These are phyloP conservation scores for Abrus pulchellus DNA, from an alignment of 306 rosid genomes.

Conservation along the genomic window DNA sequence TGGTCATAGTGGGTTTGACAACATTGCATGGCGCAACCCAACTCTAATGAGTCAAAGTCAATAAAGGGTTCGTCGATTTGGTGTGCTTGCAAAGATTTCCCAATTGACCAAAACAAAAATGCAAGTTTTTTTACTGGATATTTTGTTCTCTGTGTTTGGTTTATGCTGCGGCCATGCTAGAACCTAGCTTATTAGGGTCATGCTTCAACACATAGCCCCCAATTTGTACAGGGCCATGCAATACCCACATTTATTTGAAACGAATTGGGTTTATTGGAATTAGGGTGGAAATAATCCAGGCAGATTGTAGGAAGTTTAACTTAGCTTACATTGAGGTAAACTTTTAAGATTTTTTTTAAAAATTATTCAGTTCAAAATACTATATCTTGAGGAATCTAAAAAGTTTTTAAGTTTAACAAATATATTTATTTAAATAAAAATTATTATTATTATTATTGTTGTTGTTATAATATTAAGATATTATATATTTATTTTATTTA, in stretches of 20 bases:
- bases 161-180: neutral
- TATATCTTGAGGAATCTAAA: no score
- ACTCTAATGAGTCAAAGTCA: neutral
- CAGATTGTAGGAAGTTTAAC: no score
- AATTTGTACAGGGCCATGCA: neutral
- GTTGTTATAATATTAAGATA: no score
- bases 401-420: no score
- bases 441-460: no score
- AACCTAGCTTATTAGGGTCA: neutral
- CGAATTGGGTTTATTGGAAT: neutral
- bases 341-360: no score
- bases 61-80: neutral
- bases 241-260: neutral
- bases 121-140: no score
- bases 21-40: slow-evolving; percentile 13
- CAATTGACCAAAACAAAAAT: neutral
- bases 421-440: no score
- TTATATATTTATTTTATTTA: no score
- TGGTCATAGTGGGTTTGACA: neutral
- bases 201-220: neutral
- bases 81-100: neutral
- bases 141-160: neutral
- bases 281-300: no score
- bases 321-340: no score
- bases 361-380: no score